Evolutionary conservation across 2,329 filamentous ascomycete genomes (phyloP).

Genomic region (Sclerotinia glacialis): DNA sequence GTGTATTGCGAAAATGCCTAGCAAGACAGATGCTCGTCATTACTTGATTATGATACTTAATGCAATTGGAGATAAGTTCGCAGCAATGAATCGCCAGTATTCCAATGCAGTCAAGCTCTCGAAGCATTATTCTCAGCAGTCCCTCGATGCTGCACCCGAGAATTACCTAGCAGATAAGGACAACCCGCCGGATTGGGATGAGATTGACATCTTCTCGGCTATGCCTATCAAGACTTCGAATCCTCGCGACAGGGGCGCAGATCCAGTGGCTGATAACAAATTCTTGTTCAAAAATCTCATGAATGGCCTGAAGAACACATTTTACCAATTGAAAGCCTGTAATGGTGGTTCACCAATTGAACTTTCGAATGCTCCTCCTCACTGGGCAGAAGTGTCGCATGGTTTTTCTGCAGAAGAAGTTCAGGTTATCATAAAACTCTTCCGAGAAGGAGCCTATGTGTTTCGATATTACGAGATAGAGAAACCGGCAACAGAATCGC

Average conservation of each 20-base stretch:
- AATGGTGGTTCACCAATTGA: conserved; percentile 76
- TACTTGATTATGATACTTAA: conserved; percentile 97
- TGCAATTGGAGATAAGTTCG: conserved; percentile 97
- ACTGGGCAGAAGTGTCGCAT: conserved; percentile 94
- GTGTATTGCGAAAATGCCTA: conserved; percentile 88
- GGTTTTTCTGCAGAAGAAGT: conserved; percentile 98
- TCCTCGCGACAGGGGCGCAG: conserved; percentile 79
- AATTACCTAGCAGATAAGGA: conserved; percentile 83
- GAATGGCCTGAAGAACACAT: conserved; percentile 92
- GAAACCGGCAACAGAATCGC: conserved; percentile 68
- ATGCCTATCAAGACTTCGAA: conserved; percentile 96
- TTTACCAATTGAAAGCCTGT: conserved; percentile 89
- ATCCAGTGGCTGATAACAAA: conserved; percentile 94
- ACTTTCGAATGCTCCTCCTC: conserved; percentile 71
- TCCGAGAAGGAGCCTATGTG: conserved; percentile 92
- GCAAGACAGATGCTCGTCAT: conserved; percentile 91
- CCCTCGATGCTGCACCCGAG: conserved; percentile 63
- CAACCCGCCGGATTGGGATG: conserved; percentile 86
- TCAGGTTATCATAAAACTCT: conserved; percentile 91
- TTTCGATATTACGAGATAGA: conserved; percentile 97
- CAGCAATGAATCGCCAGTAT: conserved; percentile 95
- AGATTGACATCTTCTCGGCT: conserved; percentile 94
- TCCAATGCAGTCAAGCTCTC: conserved; percentile 92
- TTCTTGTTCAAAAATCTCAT: conserved; percentile 96
- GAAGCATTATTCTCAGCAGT: conserved; percentile 67